These are phyloP conservation scores for Solanum hybrid DNA, from an alignment of 305 asterid species.

Conservation along the genomic window DNA sequence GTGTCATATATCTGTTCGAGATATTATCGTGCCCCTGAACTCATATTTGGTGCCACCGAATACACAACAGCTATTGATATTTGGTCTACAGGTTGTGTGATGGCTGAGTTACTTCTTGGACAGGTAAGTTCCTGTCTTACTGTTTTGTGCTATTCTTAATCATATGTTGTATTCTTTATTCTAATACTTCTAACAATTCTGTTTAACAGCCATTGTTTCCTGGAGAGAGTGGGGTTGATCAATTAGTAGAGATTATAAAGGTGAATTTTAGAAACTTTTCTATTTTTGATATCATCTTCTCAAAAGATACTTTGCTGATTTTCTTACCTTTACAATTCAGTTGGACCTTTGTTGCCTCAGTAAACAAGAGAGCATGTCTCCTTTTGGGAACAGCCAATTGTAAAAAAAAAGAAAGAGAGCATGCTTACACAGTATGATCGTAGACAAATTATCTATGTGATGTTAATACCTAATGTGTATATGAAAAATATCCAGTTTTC, in stretches of 20 bases:
- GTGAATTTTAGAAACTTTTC: slow-evolving; percentile 23
- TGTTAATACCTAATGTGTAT: background rate
- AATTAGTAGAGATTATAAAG: slow-evolving; percentile 92
- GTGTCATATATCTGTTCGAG: slow-evolving; percentile 93
- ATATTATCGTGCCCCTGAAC: slow-evolving; percentile 98
- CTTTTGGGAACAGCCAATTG: background rate
- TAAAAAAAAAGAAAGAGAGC: background rate
- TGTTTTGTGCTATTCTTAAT: slow-evolving; percentile 1
- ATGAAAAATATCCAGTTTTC: background rate
- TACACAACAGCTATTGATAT: slow-evolving; percentile 92
- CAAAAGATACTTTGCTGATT: background rate
- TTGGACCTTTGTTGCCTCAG: background rate
- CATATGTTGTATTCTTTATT: slow-evolving; percentile 11
- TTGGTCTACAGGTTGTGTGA: slow-evolving; percentile 96
- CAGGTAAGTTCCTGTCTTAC: slow-evolving; percentile 36
- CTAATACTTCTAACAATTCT: slow-evolving; percentile 22
- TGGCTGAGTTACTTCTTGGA: slow-evolving; percentile 96
- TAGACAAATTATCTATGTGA: background rate
- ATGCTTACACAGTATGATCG: background rate
- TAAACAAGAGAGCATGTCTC: background rate
- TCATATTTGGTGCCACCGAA: slow-evolving; percentile 94
- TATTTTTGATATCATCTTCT: background rate
- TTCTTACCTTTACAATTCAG: background rate
- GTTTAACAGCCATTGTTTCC: slow-evolving; percentile 83
- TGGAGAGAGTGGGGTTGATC: slow-evolving; percentile 98